Base-by-base conservation (phyloP, 495 filamentous ascomycete genomes). In the Oleoguttula mirabilis region DNA sequence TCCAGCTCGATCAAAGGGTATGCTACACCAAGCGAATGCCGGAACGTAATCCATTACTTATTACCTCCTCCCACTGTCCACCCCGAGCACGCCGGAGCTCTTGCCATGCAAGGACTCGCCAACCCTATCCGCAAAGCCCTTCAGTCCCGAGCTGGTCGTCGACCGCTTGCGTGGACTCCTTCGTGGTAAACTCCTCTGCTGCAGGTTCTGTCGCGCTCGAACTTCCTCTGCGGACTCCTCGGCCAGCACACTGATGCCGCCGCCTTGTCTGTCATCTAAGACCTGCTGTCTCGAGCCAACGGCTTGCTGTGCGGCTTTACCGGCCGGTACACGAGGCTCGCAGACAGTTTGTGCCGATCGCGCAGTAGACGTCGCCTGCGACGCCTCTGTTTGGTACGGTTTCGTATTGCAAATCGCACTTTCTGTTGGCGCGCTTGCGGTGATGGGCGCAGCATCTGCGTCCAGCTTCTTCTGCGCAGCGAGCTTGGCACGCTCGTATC, bases 401-500 rank as follows among this genome's bases (percentile, higher is more conserved):
- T 11, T 15, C 10, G 21, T 8, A n/a, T 7, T 32, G 20, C 14
- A 10, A 4, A n/a, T 16, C 7, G 15, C 16, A 38, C 39, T 52
- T 4, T 46, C 48, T 1, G 3, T 17, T 1, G 28, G 20, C 6
- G 22, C 3, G 8, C 10, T 34, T 0, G 17, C 16, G 21, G 46
- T 41, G 19, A 51, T 39, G 7, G 51, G 32, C 12, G 5, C 19
- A 4, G 32, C 52, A 8, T 55, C 54, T 5, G 33, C 33, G 22
- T 57, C 45, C 5, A 57, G 22, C 36, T 59, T 60, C 31, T 55
- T 50, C 49, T 64, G 52, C 11, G 61, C 62, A 10, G 49, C 46
- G 6, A 47, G 30, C 10, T 54, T 43, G n/a, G 55, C 47, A 7
- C 61, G 55, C 50, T 68, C 69, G 37, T 72, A 72, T 15, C 65